phyloP scores from a whole-genome alignment of 441 rosid species.

The Omphalea diandra region DNA sequence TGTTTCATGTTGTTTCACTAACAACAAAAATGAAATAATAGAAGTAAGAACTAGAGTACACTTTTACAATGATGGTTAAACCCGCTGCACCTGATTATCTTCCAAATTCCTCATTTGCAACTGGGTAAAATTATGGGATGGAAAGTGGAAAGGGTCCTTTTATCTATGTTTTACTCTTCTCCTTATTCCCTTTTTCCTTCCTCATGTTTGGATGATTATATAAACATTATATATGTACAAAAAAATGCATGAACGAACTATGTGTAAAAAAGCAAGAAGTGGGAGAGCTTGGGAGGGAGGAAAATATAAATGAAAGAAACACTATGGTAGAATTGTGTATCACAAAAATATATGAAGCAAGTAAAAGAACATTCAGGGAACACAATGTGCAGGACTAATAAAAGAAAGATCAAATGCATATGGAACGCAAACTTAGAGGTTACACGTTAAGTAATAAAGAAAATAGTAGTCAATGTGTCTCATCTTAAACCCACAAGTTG shows the following conservation, averaged over 20 bases:
- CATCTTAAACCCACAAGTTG: slow-evolving; percentile 4
- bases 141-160: neutral
- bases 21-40: neutral
- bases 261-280: neutral
- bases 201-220: neutral
- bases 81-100: neutral
- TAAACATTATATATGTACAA: neutral
- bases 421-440: neutral
- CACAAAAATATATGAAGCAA: too few species aligned
- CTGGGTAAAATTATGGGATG: neutral
- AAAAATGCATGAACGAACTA: neutral
- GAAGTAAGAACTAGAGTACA: neutral
- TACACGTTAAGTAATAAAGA: neutral
- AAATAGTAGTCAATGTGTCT: neutral
- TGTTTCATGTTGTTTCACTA: neutral
- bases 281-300: neutral
- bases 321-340: neutral
- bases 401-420: neutral
- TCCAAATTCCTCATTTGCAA: neutral
- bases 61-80: slow-evolving; percentile 5
- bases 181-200: neutral
- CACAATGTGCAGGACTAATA: neutral
- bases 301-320: neutral
- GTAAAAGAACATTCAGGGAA: neutral
- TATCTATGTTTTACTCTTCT: neutral